Base-by-base conservation (phyloP, 306 rosid species). In the Neltuma alba region DNA sequence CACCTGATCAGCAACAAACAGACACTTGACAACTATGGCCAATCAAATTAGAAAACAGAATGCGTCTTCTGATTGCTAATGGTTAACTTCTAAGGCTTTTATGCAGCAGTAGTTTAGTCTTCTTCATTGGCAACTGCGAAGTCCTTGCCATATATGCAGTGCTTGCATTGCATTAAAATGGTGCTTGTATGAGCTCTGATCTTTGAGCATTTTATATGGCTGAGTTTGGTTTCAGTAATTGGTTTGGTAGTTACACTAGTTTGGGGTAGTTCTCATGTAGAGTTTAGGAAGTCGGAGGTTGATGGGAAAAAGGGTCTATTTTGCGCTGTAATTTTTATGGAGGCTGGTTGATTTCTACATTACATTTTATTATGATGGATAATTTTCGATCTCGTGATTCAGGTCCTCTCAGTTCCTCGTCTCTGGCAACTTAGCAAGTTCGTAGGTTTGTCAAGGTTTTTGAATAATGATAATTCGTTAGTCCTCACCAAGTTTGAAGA, bases 1-100 rank as follows among this genome's bases (percentile, higher is more conserved):
- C 84, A 48, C 47, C 76, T 11, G 86, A 88, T 68, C 86, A 83
- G 27, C 89, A 75, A 66, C 87, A 86, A 82, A 78, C 92, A n/a
- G 97, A 90, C 44, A 52, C 82, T 74, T 88, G 83, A 86, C 44
- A 41, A 36, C 27, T 57, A 38, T 47, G 75, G 23, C 13, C 77
- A 14, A 16, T 47, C 71, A 63, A 34, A 68, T 70, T n/a, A 34
- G 65, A 67, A 57, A 50, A 72, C 74, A 60, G n/a, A 57, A 45
- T 79, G 40, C 31, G 62, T 57, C 76, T 50, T 86, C 47, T 76
- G 61, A 77, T 78, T 60, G 70, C 60, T 76, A 69, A 74, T 37
- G 74, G 48, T 83, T 76, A 70, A 73, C 80, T 41, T 25, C 8
- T n/a, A 61, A 65, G 79, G 75, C 48, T 68, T 78, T 75, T 79